phyloP scores from a whole-genome alignment of 164 flowering plant genomes.

The Cinnamomum micranthum region DNA sequence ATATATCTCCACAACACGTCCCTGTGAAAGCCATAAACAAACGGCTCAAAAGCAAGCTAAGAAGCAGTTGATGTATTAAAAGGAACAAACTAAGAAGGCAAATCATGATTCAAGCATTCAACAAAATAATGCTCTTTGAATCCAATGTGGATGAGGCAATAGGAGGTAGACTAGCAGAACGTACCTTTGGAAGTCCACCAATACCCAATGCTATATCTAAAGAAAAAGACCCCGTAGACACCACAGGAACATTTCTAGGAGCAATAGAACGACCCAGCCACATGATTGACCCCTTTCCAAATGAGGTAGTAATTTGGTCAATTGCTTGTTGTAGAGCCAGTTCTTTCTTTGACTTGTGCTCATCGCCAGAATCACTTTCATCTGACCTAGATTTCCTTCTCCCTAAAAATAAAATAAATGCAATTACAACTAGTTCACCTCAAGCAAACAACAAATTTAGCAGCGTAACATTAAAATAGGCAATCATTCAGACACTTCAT shows the following conservation, averaged over 20 bases:
- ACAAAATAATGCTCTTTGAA: too few relatives aligned
- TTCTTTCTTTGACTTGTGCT: conserved; percentile 73
- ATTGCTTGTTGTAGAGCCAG: conserved; percentile 74
- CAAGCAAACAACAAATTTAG: background rate
- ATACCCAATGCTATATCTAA: conserved; percentile 82
- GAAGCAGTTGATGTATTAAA: background rate
- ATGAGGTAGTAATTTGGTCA: conserved; percentile 82
- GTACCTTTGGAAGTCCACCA: conserved; percentile 97
- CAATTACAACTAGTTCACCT: background rate
- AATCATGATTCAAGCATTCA: background rate
- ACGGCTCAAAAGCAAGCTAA: too few relatives aligned
- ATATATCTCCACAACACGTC: conserved; percentile 93
- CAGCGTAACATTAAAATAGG: background rate
- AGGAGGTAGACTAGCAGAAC: background rate
- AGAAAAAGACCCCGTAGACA: conserved; percentile 87
- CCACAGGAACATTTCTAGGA: conserved; percentile 59
- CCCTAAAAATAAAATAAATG: conserved; percentile 29
- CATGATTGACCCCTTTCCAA: conserved; percentile 95
- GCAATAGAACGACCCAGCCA: conserved; percentile 82
- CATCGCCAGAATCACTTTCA: conserved; percentile 69
- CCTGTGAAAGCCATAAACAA: conserved; percentile 35
- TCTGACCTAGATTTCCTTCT: conserved; percentile 61
- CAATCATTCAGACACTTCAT: background rate
- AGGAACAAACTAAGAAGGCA: background rate
- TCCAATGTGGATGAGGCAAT: too few relatives aligned